Evolutionary conservation across 495 filamentous ascomycete genomes (phyloP).

Genomic region (Podospora bellae-mahoneyi): DNA sequence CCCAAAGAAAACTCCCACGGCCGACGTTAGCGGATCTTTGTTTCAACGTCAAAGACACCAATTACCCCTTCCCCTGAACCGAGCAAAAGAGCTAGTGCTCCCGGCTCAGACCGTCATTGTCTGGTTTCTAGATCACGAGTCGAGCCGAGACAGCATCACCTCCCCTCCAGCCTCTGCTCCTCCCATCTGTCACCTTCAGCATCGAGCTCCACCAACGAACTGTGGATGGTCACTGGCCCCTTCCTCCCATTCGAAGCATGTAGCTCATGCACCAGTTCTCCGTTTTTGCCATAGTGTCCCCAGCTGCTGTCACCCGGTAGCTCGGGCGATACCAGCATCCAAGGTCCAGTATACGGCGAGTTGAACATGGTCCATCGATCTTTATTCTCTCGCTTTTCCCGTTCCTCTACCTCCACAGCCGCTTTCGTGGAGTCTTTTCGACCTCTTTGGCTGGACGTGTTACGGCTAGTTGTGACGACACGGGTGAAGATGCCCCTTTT

Average conservation of each 20-base stretch:
- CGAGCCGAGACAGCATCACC: not conserved
- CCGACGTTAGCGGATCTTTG: not conserved
- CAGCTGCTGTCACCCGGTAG: slow-evolving; percentile 4
- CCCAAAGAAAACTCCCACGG: not conserved
- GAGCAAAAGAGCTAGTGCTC: not conserved
- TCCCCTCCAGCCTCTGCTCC: not conserved
- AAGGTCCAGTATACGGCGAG: not conserved
- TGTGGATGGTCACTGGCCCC: slow-evolving; percentile 14
- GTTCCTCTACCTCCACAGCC: not conserved
- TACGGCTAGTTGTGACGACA: not conserved
- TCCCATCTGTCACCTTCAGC: not conserved
- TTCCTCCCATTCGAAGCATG: slow-evolving; percentile 5
- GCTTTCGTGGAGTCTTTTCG: not conserved
- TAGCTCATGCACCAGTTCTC: slow-evolving; percentile 16
- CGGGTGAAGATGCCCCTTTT: not conserved
- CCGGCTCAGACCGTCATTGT: not conserved
- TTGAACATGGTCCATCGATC: not conserved
- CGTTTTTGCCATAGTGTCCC: not conserved
- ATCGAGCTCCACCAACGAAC: slow-evolving; percentile 18
- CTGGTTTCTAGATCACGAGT: not conserved
- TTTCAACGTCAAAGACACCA: not conserved
- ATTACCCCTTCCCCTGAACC: not conserved
- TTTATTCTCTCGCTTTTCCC: not conserved
- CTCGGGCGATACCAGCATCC: not conserved
- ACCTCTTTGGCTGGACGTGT: not conserved